These are phyloP conservation scores for Fistulinella cinereoalba DNA, from an alignment of 1,284 basidiomycete species.

Conservation along the genomic window DNA sequence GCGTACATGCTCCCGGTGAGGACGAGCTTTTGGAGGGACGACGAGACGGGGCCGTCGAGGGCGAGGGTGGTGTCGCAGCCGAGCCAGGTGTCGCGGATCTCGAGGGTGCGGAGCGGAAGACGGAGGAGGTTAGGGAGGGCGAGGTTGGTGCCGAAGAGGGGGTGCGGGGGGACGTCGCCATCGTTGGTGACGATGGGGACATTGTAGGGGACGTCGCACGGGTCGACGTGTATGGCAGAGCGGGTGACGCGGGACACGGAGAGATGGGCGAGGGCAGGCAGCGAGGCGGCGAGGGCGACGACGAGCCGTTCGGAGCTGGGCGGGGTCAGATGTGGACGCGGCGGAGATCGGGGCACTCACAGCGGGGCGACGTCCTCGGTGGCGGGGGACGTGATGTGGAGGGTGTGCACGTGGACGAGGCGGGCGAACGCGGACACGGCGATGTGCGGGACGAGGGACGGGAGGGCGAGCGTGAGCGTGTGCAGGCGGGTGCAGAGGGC, in stretches of 20 bases:
- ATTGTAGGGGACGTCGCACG: constrained; percentile 35
- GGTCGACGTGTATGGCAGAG: constrained; percentile 54
- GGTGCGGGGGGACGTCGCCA: constrained; percentile 59
- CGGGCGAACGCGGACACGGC: constrained; percentile 53
- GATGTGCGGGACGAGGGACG: constrained; percentile 45
- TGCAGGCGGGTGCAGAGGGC: constrained; percentile 46
- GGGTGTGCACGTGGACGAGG: constrained; percentile 40
- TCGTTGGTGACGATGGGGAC: constrained; percentile 61
- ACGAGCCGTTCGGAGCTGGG: constrained; percentile 66
- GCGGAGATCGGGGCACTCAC: constrained; percentile 40
- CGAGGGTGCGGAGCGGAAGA: constrained; percentile 58
- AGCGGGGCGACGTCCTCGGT: constrained; percentile 53
- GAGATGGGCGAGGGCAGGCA: constrained; percentile 54
- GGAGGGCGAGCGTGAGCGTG: constrained; percentile 51
- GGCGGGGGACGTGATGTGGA: constrained; percentile 56
- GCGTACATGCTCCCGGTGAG: constrained; percentile 34
- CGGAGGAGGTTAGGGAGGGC: constrained; percentile 62
- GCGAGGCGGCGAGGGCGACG: constrained; percentile 63
- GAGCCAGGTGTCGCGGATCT: constrained; percentile 67
- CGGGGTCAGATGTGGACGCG: neutral
- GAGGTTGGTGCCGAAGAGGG: constrained; percentile 53
- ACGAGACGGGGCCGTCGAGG: neutral
- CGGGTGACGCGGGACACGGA: constrained; percentile 63
- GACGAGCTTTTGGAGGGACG: constrained; percentile 19
- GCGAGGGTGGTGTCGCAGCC: constrained; percentile 39